Evolutionary conservation across 352 stramenopile species (phyloP).

Genomic region (Phytophthora cryptogea): DNA sequence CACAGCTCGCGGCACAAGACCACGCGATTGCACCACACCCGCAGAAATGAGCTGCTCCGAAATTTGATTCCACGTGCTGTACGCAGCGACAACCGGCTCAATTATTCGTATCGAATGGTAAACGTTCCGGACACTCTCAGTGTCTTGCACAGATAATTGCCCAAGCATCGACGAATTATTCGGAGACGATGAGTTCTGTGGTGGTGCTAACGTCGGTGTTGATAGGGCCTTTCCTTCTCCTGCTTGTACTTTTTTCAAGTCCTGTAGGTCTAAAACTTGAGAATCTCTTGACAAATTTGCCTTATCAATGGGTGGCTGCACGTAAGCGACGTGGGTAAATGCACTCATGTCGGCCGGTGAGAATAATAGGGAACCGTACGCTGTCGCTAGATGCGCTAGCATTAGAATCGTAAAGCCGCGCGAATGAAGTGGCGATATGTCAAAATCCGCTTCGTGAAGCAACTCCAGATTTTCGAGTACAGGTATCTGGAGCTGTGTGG

Average conservation of each 20-base stretch:
- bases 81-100: constrained; percentile 38
- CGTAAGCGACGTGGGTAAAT: constrained; percentile 55
- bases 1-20: constrained; percentile 6
- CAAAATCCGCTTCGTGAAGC: constrained; percentile 43
- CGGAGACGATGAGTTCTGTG: constrained; percentile 4
- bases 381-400: constrained; percentile 49
- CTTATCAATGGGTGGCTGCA: constrained; percentile 13
- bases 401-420: constrained; percentile 44
- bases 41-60: constrained; percentile 46
- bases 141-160: not conserved
- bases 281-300: not conserved
- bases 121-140: not conserved
- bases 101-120: constrained; percentile 26
- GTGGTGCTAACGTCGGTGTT: not conserved
- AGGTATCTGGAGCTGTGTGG: not conserved
- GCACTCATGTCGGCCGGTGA: constrained; percentile 60
- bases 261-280: not conserved
- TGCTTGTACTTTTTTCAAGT: constrained; percentile 6
- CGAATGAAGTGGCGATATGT: constrained; percentile 46
- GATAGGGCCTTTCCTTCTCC: constrained; percentile 2
- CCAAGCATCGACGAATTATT: not conserved
- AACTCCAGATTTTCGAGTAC: constrained; percentile 43
- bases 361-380: constrained; percentile 68
- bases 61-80: constrained; percentile 51
- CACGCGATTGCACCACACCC: constrained; percentile 45